Evolutionary conservation across 1,284 basidiomycete genomes (phyloP), one percentile per base, ranked within the genome.

Genomic region (Cryptococcus amylolentus): DNA sequence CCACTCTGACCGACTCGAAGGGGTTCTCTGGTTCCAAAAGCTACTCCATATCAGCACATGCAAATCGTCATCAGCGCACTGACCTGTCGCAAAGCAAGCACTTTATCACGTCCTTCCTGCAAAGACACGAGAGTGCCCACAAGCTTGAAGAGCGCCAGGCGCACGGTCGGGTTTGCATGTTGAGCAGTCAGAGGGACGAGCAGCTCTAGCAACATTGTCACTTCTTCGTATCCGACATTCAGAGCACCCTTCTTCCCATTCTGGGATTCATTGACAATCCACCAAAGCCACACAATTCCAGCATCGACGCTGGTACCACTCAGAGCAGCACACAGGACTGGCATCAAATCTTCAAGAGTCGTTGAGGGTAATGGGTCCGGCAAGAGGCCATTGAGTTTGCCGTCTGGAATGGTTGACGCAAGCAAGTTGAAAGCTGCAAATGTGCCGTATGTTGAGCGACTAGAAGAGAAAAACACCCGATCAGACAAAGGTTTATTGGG

Each of bases 1-100:
- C 59, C 12, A 72, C 56, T n/a, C 71, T 61, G 27, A 73, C 57
- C 12, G 61, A 61, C 9, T 71, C 67, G 56, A 71, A 75, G 1
- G 71, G 71, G 54, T 73, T 71, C 3, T 58, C 54, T 13, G 69
- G 68, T 44, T 73, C 71, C n/a, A 73, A 51, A 5, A 73, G 57
- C 67, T 72, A 55, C 8, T 3, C 2, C 18, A 26, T n/a, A 2
- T 41, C 8, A 42, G 8, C 16, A 5, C 5, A 38, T 18, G 35
- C 52, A 26, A 58, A 46, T 41, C 38, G 3, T 9, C 35, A 18
- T 23, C 8, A 23, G 18, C 18, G 7, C 14, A 53, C 66, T 42
- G 23, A 69, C 69, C 48, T 68, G 68, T 54, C 66, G 62, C 43
- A 64, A 63, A 1, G 72, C 60, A 14, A 62, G 41, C 26, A 69